Base-by-base conservation (phyloP, 2,329 filamentous ascomycete genomes). In the Botrytis galanthina region DNA sequence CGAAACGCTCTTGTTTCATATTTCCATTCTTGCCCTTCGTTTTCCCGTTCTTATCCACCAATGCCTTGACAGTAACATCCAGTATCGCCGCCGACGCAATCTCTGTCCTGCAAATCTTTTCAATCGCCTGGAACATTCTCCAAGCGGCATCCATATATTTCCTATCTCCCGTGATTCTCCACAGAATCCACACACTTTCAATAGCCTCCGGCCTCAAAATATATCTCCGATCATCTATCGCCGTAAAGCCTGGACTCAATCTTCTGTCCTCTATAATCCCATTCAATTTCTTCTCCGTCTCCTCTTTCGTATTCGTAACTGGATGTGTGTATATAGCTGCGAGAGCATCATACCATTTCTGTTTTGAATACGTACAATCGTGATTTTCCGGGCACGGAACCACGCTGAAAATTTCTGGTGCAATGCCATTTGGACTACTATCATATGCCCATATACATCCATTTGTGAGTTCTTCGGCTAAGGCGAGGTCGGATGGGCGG, bases 151-250 rank as follows among this genome's bases (percentile, higher is more conserved):
- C 83, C 42, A 82, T 81, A 73, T 83, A 81, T n/a, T 80, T 77
- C 5, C 74, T 71, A 42, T 80, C 75, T 1, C 75, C 79, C 1
- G 79, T 80, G 4, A 81, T 78, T 6, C 80, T 77, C 66, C 78
- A 78, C 84, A 92, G 86, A 79, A 91, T 87, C 82, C 90, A 92
- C 32, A 92, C 88, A 9, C 88, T 90, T 80, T 92, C 90, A 66
- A 92, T 91, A 5, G 89, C 90, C 81, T 92, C 90, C 18, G 90
- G 90, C 80, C 79, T 73, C 18, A 79, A 70, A 16, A 79, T 74
- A 74, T 80, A 80, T 42, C 77, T 67, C 4, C 75, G 74, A 73
- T 80, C 78, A 35, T 75, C 59, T 26, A 79, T 73, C 10, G 37
- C 60, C 1, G 74, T 75, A 66, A 79, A 78, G 3, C 79, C 79